phyloP scores from a whole-genome alignment of 306 rosid species.

The Malus sieversii region DNA sequence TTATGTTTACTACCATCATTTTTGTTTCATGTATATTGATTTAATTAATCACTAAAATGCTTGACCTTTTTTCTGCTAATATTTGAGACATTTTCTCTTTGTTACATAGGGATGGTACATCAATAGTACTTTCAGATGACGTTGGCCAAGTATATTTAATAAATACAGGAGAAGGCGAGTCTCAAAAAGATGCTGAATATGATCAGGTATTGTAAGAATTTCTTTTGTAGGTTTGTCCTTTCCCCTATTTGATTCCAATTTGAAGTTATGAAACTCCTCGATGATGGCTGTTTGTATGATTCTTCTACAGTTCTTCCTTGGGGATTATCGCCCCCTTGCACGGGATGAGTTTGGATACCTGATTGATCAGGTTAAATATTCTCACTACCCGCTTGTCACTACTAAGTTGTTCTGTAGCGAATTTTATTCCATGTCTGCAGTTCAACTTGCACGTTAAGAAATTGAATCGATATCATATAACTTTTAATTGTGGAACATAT shows the following conservation, averaged over 20 bases:
- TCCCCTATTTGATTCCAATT: neutral
- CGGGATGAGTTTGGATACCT: slow-evolving; percentile 60
- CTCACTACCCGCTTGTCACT: neutral
- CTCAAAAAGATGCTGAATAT: slow-evolving; percentile 75
- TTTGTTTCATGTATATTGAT: neutral
- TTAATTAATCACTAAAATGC: neutral
- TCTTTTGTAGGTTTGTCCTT: neutral
- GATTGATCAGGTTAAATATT: slow-evolving; percentile 67
- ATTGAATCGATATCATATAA: neutral
- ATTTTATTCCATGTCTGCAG: slow-evolving; percentile 1
- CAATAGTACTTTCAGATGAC: slow-evolving; percentile 84
- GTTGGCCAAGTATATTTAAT: slow-evolving; percentile 84
- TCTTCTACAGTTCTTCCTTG: slow-evolving; percentile 70
- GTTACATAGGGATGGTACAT: slow-evolving; percentile 73
- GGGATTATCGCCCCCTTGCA: slow-evolving; percentile 79
- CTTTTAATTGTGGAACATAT: slow-evolving; percentile 3
- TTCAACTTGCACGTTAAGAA: slow-evolving; percentile 1
- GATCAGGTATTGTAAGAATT: slow-evolving; percentile 53
- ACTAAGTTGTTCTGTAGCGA: slow-evolving; percentile 12
- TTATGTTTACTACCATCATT: neutral
- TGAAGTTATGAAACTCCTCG: slow-evolving; percentile 9
- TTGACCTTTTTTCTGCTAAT: neutral
- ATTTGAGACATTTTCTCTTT: slow-evolving; percentile 4
- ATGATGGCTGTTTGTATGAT: slow-evolving; percentile 18
- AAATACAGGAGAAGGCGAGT: slow-evolving; percentile 85